Percentiles rank a stretch among this genome's conserved stretches.
phyloP scores from a whole-genome alignment of 805 yeast species.

The Candida maesae region DNA sequence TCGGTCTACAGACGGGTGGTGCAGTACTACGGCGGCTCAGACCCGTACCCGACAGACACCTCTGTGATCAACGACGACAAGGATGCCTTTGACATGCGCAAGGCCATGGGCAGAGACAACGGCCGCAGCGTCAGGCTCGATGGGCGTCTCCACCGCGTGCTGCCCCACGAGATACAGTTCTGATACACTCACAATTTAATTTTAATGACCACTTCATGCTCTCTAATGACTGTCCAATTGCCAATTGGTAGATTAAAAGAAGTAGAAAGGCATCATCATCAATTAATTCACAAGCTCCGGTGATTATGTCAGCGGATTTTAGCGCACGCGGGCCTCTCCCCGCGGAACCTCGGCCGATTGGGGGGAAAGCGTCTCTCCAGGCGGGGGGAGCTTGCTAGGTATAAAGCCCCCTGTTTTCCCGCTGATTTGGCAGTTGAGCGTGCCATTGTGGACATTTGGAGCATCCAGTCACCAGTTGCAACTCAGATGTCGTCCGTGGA shows the following conservation, averaged over 20 bases:
- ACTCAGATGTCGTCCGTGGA: slow-evolving; percentile 59
- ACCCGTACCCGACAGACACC: slow-evolving; percentile 33
- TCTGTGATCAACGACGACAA: slow-evolving; percentile 55
- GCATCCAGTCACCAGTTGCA: no score
- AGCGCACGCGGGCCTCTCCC: neutral
- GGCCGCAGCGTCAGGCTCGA: slow-evolving; percentile 50
- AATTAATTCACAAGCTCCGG: no score
- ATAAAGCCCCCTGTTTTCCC: no score
- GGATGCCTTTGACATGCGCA: slow-evolving; percentile 90
- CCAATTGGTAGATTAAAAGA: no score
- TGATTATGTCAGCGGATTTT: no score
- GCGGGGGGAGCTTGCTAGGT: no score
- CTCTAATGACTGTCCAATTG: no score
- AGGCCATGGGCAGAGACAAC: slow-evolving; percentile 54
- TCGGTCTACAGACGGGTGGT: slow-evolving; percentile 81
- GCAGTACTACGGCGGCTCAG: slow-evolving; percentile 75
- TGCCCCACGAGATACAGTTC: slow-evolving; percentile 65
- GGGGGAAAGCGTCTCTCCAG: neutral
- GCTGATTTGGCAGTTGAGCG: no score
- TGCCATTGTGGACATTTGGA: no score
- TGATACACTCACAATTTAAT: slow-evolving; percentile 25
- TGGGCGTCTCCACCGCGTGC: slow-evolving; percentile 56
- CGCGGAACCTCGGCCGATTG: slow-evolving; percentile 2
- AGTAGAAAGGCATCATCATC: no score
- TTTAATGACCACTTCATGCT: no score